phyloP scores from a whole-genome alignment of 768 basidiomycete genomes.

The Macrolepiota albuminosa region DNA sequence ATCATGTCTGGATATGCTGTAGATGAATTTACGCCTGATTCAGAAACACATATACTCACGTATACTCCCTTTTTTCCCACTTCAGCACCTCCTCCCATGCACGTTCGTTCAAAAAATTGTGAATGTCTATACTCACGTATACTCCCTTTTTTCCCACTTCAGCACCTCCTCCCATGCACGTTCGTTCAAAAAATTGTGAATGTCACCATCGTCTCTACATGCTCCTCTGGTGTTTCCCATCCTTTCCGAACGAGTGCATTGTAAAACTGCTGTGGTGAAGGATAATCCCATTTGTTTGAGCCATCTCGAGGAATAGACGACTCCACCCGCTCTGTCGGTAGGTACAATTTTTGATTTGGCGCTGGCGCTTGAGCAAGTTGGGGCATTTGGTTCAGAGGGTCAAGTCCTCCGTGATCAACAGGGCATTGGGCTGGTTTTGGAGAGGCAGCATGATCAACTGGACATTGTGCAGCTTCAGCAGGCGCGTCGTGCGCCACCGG shows the following conservation, averaged over 20 bases:
- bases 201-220: slow-evolving; percentile 97
- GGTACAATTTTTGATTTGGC: slow-evolving; percentile 46
- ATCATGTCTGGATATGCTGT: slow-evolving; percentile 42
- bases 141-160: slow-evolving; percentile 78
- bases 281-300: slow-evolving; percentile 81
- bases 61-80: slow-evolving; percentile 76
- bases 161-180: slow-evolving; percentile 93
- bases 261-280: slow-evolving; percentile 96
- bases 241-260: slow-evolving; percentile 96
- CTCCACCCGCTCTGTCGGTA: slow-evolving; percentile 70
- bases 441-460: slow-evolving; percentile 33
- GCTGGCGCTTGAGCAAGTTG: slow-evolving; percentile 65
- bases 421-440: slow-evolving; percentile 53
- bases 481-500: slow-evolving; percentile 33
- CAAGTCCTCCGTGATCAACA: slow-evolving; percentile 54
- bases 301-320: slow-evolving; percentile 83
- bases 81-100: slow-evolving; percentile 93
- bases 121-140: slow-evolving; percentile 72
- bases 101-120: slow-evolving; percentile 95
- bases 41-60: slow-evolving; percentile 38
- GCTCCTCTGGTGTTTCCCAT: slow-evolving; percentile 95
- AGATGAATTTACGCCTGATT: background rate
- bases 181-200: slow-evolving; percentile 98
- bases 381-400: slow-evolving; percentile 86
- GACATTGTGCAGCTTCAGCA: slow-evolving; percentile 30